Evolutionary conservation across 2,329 filamentous ascomycete species (phyloP), one percentile per base, ranked within the genome.

Genomic region (Parastagonospora nodorum): DNA sequence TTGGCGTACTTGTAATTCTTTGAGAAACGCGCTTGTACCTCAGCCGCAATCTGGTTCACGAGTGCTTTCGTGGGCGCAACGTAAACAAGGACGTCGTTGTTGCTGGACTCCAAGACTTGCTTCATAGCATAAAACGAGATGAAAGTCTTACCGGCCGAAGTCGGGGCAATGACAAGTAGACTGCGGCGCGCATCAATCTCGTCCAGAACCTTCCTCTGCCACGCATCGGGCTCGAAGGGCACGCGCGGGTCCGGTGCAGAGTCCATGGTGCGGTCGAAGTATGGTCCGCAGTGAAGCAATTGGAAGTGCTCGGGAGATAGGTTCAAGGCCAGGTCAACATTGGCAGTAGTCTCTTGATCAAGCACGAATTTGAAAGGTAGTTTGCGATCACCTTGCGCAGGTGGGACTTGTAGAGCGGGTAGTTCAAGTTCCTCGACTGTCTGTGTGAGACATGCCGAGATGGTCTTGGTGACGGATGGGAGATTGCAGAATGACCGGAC

Each of bases 111-210:
- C 8, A 93, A 76, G 1, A 92, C 77, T 64, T 89, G 86, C 63
- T 88, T 87, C 87, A 92, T 93, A 1, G 89, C 89, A 61, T 93
- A 92, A 70, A 92, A 93, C 1, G 84, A 88, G 51, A 92, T 92
- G 69, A 92, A 93, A 0, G 89, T 93, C 71, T 92, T 93, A 59
- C 89, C 89, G 0, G 89, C 86, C 19, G 86, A 89, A 0, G 89
- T 93, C 0, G 89, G 89, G 0, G 89, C 89, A 8, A 92, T 85
- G 0, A 91, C 87, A 51, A 92, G 86, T 0, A 90, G 75, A 59
- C 87, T 90, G 57, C 85, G 82, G 46, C 88, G 78, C 0, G 79
- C 80, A 67, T 93, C 89, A 32, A 92, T 86, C 33, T 84, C 82
- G 55, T 93, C 87, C 0, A 93, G 78, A 0, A 92, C 88, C 32